Evolutionary conservation across 2,329 filamentous ascomycete genomes (phyloP).

Genomic region (Sporothrix schenckii): DNA sequence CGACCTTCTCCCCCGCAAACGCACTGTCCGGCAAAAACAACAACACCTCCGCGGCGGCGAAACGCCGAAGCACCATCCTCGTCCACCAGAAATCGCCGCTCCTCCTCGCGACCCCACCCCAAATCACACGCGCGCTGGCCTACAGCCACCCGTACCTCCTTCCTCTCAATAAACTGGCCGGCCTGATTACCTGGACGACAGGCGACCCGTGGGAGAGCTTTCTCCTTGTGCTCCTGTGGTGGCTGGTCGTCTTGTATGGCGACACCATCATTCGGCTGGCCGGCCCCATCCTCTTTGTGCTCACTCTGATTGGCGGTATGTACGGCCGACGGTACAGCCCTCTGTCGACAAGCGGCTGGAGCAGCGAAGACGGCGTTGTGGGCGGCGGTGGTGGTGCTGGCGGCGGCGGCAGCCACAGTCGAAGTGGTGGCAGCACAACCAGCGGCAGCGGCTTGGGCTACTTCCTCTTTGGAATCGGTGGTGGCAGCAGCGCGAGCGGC

Average conservation of each 20-base stretch:
- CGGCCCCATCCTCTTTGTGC: slow-evolving; percentile 80
- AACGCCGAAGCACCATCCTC: slow-evolving; percentile 85
- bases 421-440: slow-evolving; percentile 45
- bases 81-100: slow-evolving; percentile 96
- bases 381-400: slow-evolving; percentile 34
- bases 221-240: slow-evolving; percentile 80
- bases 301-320: slow-evolving; percentile 84
- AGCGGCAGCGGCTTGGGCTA: slow-evolving; percentile 34
- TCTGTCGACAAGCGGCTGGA: slow-evolving; percentile 80
- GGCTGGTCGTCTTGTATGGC: slow-evolving; percentile 83
- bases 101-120: slow-evolving; percentile 88
- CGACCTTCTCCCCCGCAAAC: slow-evolving; percentile 84
- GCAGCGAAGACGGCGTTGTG: slow-evolving; percentile 51
- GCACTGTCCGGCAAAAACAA: slow-evolving; percentile 65
- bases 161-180: slow-evolving; percentile 81
- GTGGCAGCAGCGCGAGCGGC: slow-evolving; percentile 45
- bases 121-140: slow-evolving; percentile 89
- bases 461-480: slow-evolving; percentile 73
- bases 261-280: slow-evolving; percentile 78
- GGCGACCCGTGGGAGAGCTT: slow-evolving; percentile 98
- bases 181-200: slow-evolving; percentile 90
- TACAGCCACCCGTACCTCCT: slow-evolving; percentile 95
- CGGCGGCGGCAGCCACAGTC: slow-evolving; percentile 65
- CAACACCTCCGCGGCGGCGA: slow-evolving; percentile 58
- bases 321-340: slow-evolving; percentile 88